Conservation (phyloP, 1,139 yeast genomes). For the Zhuliangozyma blackwelliae region DNA sequence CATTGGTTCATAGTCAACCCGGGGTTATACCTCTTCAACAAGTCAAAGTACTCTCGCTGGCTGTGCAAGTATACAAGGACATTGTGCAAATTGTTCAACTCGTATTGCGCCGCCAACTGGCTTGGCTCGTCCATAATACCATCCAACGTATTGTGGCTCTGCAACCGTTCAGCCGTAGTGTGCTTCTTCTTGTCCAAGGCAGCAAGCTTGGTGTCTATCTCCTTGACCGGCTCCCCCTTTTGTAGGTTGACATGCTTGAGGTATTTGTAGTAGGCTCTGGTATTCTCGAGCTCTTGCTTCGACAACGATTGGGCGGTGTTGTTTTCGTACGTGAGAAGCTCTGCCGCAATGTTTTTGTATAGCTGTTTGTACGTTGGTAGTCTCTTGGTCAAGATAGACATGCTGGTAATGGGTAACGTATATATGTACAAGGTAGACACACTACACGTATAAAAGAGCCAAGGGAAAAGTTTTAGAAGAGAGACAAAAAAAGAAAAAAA, state of each 20-base stretch:
- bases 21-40: slow-evolving; percentile 83
- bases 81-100: slow-evolving; percentile 36
- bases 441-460: too few species aligned
- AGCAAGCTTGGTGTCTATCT: slow-evolving; percentile 28
- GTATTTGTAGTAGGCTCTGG: slow-evolving; percentile 6
- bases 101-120: slow-evolving; percentile 3
- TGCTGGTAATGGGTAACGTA: neutral
- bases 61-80: slow-evolving; percentile 55
- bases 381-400: slow-evolving; percentile 8
- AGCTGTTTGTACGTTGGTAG: slow-evolving; percentile 12
- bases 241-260: slow-evolving; percentile 16
- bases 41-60: slow-evolving; percentile 74
- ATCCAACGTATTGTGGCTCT: slow-evolving; percentile 5
- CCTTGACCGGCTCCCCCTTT: slow-evolving; percentile 24
- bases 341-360: slow-evolving; percentile 29
- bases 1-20: slow-evolving; percentile 73
- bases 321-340: slow-evolving; percentile 42
- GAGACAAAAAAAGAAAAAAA: too few species aligned
- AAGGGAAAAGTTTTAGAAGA: too few species aligned
- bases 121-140: slow-evolving; percentile 6
- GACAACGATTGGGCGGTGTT: slow-evolving; percentile 40
- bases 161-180: slow-evolving; percentile 3
- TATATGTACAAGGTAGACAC: too few species aligned
- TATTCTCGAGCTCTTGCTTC: slow-evolving; percentile 22
- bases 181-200: slow-evolving; percentile 19